These are phyloP conservation scores for Russula earlei DNA, from an alignment of 768 basidiomycete species.

Conservation along the genomic window DNA sequence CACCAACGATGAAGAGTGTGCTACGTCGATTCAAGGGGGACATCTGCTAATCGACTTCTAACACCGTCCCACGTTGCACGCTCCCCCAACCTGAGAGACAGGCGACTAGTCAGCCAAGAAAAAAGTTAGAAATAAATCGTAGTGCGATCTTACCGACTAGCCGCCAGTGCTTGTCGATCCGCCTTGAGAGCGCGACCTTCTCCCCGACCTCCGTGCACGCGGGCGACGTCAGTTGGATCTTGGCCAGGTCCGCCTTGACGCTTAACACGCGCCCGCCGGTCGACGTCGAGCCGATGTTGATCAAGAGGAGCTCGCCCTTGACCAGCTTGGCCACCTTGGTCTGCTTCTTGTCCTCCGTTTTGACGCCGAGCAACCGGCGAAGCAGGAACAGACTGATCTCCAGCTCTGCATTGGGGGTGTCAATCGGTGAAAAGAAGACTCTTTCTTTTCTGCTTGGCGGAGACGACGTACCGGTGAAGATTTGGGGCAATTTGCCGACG, in stretches of 20 bases:
- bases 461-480: slow-evolving; percentile 63
- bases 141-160: slow-evolving; percentile 66
- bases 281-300: slow-evolving; percentile 97
- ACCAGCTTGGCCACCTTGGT: slow-evolving; percentile 89
- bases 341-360: slow-evolving; percentile 98
- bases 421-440: neutral
- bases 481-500: slow-evolving; percentile 87
- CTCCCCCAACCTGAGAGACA: slow-evolving; percentile 53
- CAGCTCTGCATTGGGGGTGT: slow-evolving; percentile 43
- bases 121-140: neutral
- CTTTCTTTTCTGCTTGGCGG: neutral
- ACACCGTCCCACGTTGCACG: slow-evolving; percentile 73
- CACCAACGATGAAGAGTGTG: neutral
- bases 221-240: slow-evolving; percentile 88
- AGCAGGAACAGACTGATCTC: slow-evolving; percentile 93
- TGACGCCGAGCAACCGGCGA: slow-evolving; percentile 92
- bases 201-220: slow-evolving; percentile 96
- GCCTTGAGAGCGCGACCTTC: slow-evolving; percentile 89
- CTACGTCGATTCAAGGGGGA: neutral
- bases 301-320: slow-evolving; percentile 86
- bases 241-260: slow-evolving; percentile 91
- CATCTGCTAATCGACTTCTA: slow-evolving; percentile 55
- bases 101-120: neutral
- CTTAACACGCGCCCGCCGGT: slow-evolving; percentile 91
- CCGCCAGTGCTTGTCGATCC: slow-evolving; percentile 98